Evolutionary conservation across 2,329 filamentous ascomycete genomes (phyloP).

Genomic region (Monosporascus sp.): DNA sequence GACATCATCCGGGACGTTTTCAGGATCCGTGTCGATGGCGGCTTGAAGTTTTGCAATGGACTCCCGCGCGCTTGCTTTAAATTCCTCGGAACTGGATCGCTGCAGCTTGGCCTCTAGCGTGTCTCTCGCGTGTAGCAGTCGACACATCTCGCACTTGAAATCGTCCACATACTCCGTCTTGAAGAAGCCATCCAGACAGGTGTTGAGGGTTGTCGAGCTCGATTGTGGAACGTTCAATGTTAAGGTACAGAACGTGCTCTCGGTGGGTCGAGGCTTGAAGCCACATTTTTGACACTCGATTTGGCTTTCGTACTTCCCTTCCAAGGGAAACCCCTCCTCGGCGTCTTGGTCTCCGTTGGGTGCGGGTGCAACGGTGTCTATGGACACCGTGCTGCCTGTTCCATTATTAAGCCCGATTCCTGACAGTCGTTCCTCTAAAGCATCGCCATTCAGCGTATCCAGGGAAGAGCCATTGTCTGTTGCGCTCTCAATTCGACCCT

Average conservation of each 20-base stretch:
- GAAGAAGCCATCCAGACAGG: conserved; percentile 89
- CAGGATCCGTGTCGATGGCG: conserved; percentile 76
- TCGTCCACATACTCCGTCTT: conserved; percentile 96
- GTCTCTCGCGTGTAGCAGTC: conserved; percentile 72
- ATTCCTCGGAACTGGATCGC: conserved; percentile 46
- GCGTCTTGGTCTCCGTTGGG: conserved; percentile 34
- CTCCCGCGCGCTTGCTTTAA: conserved; percentile 44
- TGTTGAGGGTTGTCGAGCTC: conserved; percentile 71
- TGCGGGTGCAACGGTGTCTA: conserved; percentile 4
- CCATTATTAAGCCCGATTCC: conserved; percentile 15
- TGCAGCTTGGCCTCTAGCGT: conserved; percentile 55
- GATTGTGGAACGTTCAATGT: conserved; percentile 87
- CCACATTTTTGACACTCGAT: conserved; percentile 87
- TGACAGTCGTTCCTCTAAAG: conserved; percentile 26
- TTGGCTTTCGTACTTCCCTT: conserved; percentile 89
- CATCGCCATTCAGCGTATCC: conserved; percentile 20
- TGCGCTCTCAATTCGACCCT: conserved; percentile 12
- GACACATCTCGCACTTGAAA: conserved; percentile 91
- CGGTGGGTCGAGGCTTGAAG: conserved; percentile 79
- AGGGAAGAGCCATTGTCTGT: conserved; percentile 2
- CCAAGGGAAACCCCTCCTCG: conserved; percentile 80
- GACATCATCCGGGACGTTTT: conserved; percentile 66
- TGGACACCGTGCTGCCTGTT: conserved; percentile 11
- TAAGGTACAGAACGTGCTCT: conserved; percentile 83
- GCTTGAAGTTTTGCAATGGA: conserved; percentile 61